Base-by-base conservation (phyloP, 2,329 filamentous ascomycete genomes). In the Penicillium sp. region DNA sequence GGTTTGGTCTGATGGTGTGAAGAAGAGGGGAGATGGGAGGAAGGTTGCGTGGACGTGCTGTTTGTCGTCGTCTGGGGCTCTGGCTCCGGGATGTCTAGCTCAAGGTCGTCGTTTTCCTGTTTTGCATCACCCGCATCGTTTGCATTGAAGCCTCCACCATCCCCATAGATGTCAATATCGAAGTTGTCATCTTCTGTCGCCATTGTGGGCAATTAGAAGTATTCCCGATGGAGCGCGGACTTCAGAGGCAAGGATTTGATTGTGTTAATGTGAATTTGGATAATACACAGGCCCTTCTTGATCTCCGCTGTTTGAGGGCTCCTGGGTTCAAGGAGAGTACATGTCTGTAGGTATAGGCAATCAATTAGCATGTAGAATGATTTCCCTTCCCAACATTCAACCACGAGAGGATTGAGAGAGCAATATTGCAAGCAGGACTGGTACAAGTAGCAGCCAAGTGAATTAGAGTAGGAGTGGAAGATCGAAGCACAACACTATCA, bases 141-240 rank as follows among this genome's bases (percentile, higher is more conserved):
- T 52, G 70, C 70, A 64, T 77, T 79, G 59, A 78, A 79, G 55
- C 76, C 72, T 58, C 76, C 75, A 54, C 86, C 84, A 69, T 88
- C 85, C 63, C 86, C 86, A 70, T 88, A 88, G 77, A 89, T 87
- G 73, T 89, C 86, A 79, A 89, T 87, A 68, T 89, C 86, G 80
- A 88, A 88, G 71, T 87, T 87, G 75, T 88, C 86, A 76, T 88
- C 86, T 73, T 87, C 85, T 70, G 83, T 75, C 58, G 79, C 78
- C 79, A 81, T 81, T 58, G 69, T 67, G 72, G 41, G 24, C 60
- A 56, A 68, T 71, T 44, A 24, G 39, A 72, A 56, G 56, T 41
- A 35, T 39, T 72, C 60, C 59, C 43, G 46, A 61, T 59, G 59
- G 60, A 65, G 61, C 66, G 62, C 58, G 60, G 63, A 64, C 59